phyloP scores from a whole-genome alignment of 805 yeast genomes.

The Metschnikowia vanudenii region DNA sequence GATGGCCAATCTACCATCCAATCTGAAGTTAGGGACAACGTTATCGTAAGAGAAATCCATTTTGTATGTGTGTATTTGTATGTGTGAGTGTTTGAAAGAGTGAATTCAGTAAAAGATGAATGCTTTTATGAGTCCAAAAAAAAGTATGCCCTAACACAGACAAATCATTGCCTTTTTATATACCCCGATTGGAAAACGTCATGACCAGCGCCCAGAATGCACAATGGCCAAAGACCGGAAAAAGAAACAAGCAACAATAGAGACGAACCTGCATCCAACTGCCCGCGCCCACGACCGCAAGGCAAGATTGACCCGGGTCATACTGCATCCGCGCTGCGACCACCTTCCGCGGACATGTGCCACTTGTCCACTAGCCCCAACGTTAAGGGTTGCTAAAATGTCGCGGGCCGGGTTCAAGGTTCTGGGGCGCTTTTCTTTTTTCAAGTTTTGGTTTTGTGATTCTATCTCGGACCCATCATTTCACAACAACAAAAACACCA shows the following conservation, averaged over 20 bases:
- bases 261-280: slow-evolving; percentile 1
- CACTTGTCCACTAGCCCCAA: too few relatives aligned
- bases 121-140: neutral
- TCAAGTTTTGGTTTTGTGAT: too few relatives aligned
- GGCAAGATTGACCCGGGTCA: neutral
- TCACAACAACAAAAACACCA: too few relatives aligned
- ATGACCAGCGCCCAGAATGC: slow-evolving; percentile 9
- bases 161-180: slow-evolving; percentile 6
- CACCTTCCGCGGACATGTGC: too few relatives aligned
- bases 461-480: too few relatives aligned
- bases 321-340: too few relatives aligned
- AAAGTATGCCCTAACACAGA: neutral
- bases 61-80: slow-evolving; percentile 1
- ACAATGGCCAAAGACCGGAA: slow-evolving; percentile 7
- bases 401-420: too few relatives aligned
- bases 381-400: too few relatives aligned
- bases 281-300: too few relatives aligned
- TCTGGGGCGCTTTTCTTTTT: neutral
- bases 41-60: slow-evolving; percentile 38
- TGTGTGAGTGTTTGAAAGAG: slow-evolving; percentile 1
- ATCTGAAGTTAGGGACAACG: slow-evolving; percentile 61
- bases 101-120: neutral
- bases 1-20: slow-evolving; percentile 68
- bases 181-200: slow-evolving; percentile 8
- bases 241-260: slow-evolving; percentile 11